Evolutionary conservation across 2,329 filamentous ascomycete genomes (phyloP).

Genomic region (Lachnellula suecica): DNA sequence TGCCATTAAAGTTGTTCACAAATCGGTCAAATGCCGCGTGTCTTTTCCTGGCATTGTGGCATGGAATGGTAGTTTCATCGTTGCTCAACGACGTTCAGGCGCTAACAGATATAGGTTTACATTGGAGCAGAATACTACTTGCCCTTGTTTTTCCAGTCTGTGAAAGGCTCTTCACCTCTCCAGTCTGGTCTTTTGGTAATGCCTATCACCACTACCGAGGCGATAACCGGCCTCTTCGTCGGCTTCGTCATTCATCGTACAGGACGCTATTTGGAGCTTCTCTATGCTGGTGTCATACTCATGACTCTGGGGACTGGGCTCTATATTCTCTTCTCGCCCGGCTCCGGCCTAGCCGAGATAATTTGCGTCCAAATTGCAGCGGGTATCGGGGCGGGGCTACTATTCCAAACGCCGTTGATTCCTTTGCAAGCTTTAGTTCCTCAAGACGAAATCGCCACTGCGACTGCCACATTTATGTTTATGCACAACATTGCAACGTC

Average conservation of each 20-base stretch:
- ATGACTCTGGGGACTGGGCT: constrained; percentile 46
- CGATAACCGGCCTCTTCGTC: constrained; percentile 43
- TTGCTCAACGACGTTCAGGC: not conserved
- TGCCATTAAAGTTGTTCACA: constrained; percentile 71
- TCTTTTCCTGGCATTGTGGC: constrained; percentile 66
- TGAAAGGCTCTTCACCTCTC: constrained; percentile 68
- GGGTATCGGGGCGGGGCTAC: constrained; percentile 49
- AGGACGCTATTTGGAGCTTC: constrained; percentile 45
- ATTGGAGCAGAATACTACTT: constrained; percentile 48
- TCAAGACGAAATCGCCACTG: constrained; percentile 39
- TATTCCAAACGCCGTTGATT: constrained; percentile 55
- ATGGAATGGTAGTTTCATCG: constrained; percentile 50
- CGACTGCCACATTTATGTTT: constrained; percentile 51
- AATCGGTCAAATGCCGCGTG: constrained; percentile 64
- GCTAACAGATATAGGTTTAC: not conserved
- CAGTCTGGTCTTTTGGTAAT: constrained; percentile 73
- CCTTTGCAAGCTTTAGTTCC: constrained; percentile 52
- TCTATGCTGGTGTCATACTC: constrained; percentile 42
- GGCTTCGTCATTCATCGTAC: constrained; percentile 50
- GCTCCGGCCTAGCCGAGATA: constrained; percentile 39
- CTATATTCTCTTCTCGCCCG: constrained; percentile 40
- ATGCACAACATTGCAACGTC: constrained; percentile 41
- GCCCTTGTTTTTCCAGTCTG: constrained; percentile 76
- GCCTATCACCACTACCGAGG: constrained; percentile 62
- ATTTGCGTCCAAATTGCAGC: constrained; percentile 49